Evolutionary conservation across 176 grass and related monocot genomes (phyloP).

Genomic region (Eremochloa ophiuroides): DNA sequence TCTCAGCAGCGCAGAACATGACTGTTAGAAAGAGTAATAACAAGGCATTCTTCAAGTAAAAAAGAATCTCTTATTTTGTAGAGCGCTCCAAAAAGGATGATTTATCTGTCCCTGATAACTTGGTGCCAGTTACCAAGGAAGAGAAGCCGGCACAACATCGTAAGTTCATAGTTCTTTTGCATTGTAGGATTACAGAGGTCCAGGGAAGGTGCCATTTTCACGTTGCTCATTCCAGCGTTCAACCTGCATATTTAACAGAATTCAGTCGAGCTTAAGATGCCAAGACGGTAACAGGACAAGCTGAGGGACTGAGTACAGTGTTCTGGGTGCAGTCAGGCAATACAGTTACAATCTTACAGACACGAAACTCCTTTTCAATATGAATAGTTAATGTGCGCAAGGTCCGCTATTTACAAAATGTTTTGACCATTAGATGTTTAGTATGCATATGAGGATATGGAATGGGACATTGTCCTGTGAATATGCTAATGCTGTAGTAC

Average conservation of each 20-base stretch:
- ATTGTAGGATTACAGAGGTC: constrained; percentile 45
- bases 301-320: neutral
- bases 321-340: neutral
- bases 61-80: constrained; percentile 24
- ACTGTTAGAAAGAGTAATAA: neutral
- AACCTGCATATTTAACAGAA: constrained; percentile 46
- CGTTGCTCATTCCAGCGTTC: constrained; percentile 96
- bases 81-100: constrained; percentile 21
- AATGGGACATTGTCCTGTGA: neutral
- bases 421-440: neutral
- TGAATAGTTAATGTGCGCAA: neutral
- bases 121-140: constrained; percentile 23
- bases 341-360: neutral
- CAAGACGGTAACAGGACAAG: neutral
- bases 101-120: constrained; percentile 10
- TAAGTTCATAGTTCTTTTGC: neutral
- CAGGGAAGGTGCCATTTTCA: constrained; percentile 89
- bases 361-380: neutral
- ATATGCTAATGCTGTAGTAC: neutral
- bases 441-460: neutral
- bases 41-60: neutral
- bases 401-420: neutral
- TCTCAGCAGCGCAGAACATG: neutral
- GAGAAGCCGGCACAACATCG: neutral
- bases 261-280: neutral